Evolutionary conservation across 345 rosid species (phyloP).

Genomic region (Draba incana): DNA sequence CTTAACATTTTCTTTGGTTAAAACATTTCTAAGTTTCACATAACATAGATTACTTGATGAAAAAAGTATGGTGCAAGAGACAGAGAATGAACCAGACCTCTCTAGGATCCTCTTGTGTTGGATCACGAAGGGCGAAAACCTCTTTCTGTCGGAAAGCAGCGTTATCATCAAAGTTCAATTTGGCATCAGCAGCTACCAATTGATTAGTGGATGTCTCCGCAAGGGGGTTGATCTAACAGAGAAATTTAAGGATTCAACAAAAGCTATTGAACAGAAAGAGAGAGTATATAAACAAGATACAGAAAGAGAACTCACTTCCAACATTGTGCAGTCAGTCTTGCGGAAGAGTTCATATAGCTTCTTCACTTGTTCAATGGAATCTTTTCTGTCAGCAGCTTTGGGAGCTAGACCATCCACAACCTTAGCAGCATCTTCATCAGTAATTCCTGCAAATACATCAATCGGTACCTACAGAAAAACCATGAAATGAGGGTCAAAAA

Average conservation of each 20-base stretch:
- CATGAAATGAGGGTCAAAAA: slow-evolving; percentile 20
- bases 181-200: slow-evolving; percentile 99
- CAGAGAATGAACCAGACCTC: slow-evolving; percentile 60
- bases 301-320: slow-evolving; percentile 72
- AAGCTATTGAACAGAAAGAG: slow-evolving; percentile 17
- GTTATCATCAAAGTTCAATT: slow-evolving; percentile 97
- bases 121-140: slow-evolving; percentile 80
- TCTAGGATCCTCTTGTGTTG: slow-evolving; percentile 96
- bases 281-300: background rate
- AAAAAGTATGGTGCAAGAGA: slow-evolving; percentile 1
- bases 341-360: slow-evolving; percentile 90
- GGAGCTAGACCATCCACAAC: slow-evolving; percentile 97
- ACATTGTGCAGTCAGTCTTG: slow-evolving; percentile 81
- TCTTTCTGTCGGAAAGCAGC: slow-evolving; percentile 94
- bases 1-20: background rate
- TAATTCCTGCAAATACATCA: slow-evolving; percentile 92
- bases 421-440: slow-evolving; percentile 95
- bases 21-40: background rate
- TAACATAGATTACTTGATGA: background rate
- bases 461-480: slow-evolving; percentile 73
- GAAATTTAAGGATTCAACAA: slow-evolving; percentile 8
- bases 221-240: slow-evolving; percentile 87
- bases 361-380: slow-evolving; percentile 95
- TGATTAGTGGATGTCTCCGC: slow-evolving; percentile 86
- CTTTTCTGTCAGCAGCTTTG: slow-evolving; percentile 75